phyloP scores from a whole-genome alignment of 345 rosid genomes.

The Hibiscus tridactylites region DNA sequence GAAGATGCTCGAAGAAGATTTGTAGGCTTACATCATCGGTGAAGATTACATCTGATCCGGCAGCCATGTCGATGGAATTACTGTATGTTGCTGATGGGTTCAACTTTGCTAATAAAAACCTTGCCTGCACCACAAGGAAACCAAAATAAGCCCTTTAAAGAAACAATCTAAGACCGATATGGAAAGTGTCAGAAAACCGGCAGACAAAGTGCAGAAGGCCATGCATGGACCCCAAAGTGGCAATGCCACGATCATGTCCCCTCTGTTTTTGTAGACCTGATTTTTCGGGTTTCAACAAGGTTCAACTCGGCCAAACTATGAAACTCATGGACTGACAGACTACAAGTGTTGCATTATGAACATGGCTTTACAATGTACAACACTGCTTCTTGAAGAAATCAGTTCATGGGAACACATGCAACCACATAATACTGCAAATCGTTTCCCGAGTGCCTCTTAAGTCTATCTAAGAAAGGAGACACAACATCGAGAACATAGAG shows the following conservation, averaged over 20 bases:
- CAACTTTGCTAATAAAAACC: conserved; percentile 91
- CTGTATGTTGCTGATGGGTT: conserved; percentile 95
- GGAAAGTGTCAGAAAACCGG: background rate
- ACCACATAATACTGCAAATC: background rate
- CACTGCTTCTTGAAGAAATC: too few species aligned
- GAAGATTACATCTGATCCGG: conserved; percentile 83
- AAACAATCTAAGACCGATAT: background rate
- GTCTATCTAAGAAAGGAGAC: background rate
- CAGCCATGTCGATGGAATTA: conserved; percentile 66
- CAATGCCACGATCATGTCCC: too few species aligned
- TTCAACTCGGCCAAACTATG: too few species aligned
- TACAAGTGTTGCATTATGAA: too few species aligned
- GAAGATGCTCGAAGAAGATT: conserved; percentile 93
- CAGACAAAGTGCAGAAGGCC: too few species aligned
- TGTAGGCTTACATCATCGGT: conserved; percentile 95
- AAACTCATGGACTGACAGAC: too few species aligned
- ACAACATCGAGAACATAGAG: background rate
- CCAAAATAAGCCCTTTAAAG: background rate
- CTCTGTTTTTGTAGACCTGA: too few species aligned
- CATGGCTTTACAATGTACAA: too few species aligned
- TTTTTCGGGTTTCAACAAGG: too few species aligned
- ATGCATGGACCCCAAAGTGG: too few species aligned
- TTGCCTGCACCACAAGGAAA: conserved; percentile 45
- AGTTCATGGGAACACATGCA: background rate
- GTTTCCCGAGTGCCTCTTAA: background rate